phyloP scores from a whole-genome alignment of 2,329 filamentous ascomycete species.

The Lasiodiplodia citricola region DNA sequence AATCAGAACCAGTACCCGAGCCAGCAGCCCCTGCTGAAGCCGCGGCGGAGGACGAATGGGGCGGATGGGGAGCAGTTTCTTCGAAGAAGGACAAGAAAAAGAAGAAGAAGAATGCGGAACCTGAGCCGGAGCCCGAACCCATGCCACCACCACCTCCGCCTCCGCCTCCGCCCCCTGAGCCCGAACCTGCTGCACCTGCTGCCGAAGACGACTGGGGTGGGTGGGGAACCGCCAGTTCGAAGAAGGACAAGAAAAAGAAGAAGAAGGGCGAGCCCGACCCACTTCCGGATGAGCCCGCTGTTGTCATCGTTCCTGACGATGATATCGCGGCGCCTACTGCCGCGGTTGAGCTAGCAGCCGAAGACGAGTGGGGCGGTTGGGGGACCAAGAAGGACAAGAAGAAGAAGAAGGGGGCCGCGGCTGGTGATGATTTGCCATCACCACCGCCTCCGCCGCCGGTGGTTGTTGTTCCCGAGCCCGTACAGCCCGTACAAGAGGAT shows the following conservation, averaged over 20 bases:
- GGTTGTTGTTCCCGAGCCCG: background rate
- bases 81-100: constrained; percentile 47
- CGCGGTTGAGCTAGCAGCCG: background rate
- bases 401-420: constrained; percentile 53
- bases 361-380: constrained; percentile 13
- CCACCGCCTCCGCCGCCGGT: background rate
- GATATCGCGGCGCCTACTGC: constrained; percentile 3
- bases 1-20: constrained; percentile 18
- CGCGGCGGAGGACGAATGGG: constrained; percentile 15
- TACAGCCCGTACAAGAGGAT: background rate
- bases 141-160: constrained; percentile 29
- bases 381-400: constrained; percentile 44
- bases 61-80: background rate
- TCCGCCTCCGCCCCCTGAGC: constrained; percentile 31
- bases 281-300: constrained; percentile 2
- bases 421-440: constrained; percentile 20
- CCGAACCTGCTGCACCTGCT: constrained; percentile 29
- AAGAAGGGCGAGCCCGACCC: constrained; percentile 30
- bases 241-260: constrained; percentile 32
- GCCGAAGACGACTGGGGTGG: constrained; percentile 33
- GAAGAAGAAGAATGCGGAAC: constrained; percentile 47
- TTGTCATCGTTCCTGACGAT: constrained; percentile 13
- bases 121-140: constrained; percentile 29
- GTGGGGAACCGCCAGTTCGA: constrained; percentile 25
- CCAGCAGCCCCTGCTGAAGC: background rate